Evolutionary conservation across 495 filamentous ascomycete species (phyloP).

Genomic region (Extremus antarcticus): DNA sequence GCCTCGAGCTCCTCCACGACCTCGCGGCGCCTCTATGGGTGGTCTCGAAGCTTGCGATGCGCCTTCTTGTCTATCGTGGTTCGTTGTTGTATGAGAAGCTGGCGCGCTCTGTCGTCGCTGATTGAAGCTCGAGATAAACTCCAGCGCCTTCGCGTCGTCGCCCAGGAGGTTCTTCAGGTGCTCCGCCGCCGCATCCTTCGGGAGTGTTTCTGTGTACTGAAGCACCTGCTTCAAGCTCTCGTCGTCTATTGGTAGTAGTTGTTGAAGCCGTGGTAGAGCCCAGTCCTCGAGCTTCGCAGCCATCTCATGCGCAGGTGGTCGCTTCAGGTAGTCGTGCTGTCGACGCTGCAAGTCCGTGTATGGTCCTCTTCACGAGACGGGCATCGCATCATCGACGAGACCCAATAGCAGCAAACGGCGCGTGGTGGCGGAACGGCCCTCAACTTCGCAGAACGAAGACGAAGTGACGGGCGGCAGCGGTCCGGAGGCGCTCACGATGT

Average conservation of each 20-base stretch:
- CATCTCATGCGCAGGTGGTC: too few relatives aligned
- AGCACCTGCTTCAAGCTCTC: conserved; percentile 71
- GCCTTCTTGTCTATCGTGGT: conserved; percentile 43
- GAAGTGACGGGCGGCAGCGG: background rate
- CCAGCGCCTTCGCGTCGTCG: conserved; percentile 70
- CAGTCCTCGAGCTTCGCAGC: conserved; percentile 17
- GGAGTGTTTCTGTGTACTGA: conserved; percentile 60
- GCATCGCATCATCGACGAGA: too few relatives aligned
- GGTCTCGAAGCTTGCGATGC: background rate
- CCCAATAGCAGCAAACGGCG: too few relatives aligned
- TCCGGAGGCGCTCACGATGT: background rate
- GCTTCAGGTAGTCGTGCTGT: too few relatives aligned
- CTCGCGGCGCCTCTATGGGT: background rate
- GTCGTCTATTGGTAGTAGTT: conserved; percentile 72
- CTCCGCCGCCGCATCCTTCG: conserved; percentile 63
- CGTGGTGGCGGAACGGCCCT: background rate
- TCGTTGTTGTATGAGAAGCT: conserved; percentile 17
- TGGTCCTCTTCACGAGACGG: too few relatives aligned
- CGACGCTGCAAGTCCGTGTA: too few relatives aligned
- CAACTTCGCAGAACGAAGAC: background rate
- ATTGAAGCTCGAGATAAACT: conserved; percentile 91
- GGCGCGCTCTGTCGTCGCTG: conserved; percentile 43
- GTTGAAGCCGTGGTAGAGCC: conserved; percentile 61
- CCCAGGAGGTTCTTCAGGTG: conserved; percentile 84
- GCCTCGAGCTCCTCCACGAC: conserved; percentile 4